These are phyloP conservation scores for Arthrocladium fulminans DNA, from an alignment of 2,329 filamentous ascomycete genomes.

Conservation along the genomic window DNA sequence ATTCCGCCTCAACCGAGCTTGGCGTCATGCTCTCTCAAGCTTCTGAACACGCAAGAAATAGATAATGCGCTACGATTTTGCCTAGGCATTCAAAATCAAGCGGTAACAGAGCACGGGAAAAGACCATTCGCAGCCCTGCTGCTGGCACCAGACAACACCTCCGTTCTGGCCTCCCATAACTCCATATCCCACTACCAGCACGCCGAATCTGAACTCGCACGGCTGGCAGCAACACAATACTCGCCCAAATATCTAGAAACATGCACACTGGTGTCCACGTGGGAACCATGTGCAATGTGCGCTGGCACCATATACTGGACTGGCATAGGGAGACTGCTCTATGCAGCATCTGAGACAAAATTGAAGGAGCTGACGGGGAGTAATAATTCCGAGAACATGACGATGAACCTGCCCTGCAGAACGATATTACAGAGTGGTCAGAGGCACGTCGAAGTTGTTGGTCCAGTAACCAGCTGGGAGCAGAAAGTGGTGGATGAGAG, in stretches of 20 bases:
- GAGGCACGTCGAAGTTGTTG: slow-evolving; percentile 43
- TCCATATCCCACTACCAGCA: slow-evolving; percentile 47
- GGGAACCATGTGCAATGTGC: slow-evolving; percentile 51
- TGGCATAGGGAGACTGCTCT: slow-evolving; percentile 45
- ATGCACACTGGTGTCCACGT: slow-evolving; percentile 45
- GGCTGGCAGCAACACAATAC: slow-evolving; percentile 42
- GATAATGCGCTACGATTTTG: slow-evolving; percentile 32
- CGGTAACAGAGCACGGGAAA: slow-evolving; percentile 36
- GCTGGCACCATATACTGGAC: slow-evolving; percentile 43
- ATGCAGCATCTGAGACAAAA: slow-evolving; percentile 42
- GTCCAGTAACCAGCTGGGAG: slow-evolving; percentile 40
- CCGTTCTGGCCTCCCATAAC: slow-evolving; percentile 41
- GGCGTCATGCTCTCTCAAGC: slow-evolving; percentile 15
- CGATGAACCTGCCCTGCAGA: slow-evolving; percentile 42
- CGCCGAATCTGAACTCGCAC: slow-evolving; percentile 43
- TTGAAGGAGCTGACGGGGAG: slow-evolving; percentile 39
- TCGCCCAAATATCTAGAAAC: slow-evolving; percentile 40
- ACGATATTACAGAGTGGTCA: slow-evolving; percentile 41
- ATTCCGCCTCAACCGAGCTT: neutral
- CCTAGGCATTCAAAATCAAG: slow-evolving; percentile 37
- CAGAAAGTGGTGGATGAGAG: slow-evolving; percentile 38
- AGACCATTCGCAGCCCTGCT: slow-evolving; percentile 44
- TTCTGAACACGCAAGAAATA: slow-evolving; percentile 33
- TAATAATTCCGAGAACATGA: slow-evolving; percentile 46
- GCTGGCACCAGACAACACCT: slow-evolving; percentile 42